Percentiles rank a stretch among this genome's conserved stretches.
phyloP scores from a whole-genome alignment of 2,329 filamentous ascomycete species.

The Phaeosphaeriaceae sp. region DNA sequence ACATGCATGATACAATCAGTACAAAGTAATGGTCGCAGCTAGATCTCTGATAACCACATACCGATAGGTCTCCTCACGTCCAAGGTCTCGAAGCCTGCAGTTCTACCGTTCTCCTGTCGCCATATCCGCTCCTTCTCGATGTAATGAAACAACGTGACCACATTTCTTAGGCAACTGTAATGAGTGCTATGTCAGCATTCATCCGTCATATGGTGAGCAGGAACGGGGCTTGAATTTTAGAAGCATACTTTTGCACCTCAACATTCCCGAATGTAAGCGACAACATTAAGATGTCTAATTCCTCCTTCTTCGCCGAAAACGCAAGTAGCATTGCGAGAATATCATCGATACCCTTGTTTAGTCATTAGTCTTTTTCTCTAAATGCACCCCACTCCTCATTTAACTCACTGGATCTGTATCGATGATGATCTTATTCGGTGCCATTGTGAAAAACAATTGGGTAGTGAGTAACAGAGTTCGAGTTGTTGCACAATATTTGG shows the following conservation, averaged over 20 bases:
- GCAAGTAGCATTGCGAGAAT: constrained; percentile 86
- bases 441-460: constrained; percentile 39
- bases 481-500: neutral
- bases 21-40: neutral
- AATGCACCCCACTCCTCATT: constrained; percentile 8
- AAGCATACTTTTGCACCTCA: constrained; percentile 74
- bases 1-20: constrained; percentile 8
- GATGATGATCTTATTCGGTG: constrained; percentile 76
- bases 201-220: neutral
- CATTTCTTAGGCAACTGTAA: constrained; percentile 80
- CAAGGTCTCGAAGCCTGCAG: constrained; percentile 75
- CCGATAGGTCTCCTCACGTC: constrained; percentile 73
- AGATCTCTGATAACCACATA: constrained; percentile 15
- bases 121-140: constrained; percentile 88
- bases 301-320: constrained; percentile 78
- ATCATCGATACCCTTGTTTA: constrained; percentile 81
- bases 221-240: neutral
- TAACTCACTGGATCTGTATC: constrained; percentile 85
- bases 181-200: neutral
- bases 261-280: constrained; percentile 96
- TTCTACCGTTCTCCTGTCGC: constrained; percentile 71
- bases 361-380: neutral
- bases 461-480: too few species aligned
- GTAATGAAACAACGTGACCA: constrained; percentile 88
- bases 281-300: constrained; percentile 83